phyloP scores from a whole-genome alignment of 495 filamentous ascomycete species.

The Cercophora samala region DNA sequence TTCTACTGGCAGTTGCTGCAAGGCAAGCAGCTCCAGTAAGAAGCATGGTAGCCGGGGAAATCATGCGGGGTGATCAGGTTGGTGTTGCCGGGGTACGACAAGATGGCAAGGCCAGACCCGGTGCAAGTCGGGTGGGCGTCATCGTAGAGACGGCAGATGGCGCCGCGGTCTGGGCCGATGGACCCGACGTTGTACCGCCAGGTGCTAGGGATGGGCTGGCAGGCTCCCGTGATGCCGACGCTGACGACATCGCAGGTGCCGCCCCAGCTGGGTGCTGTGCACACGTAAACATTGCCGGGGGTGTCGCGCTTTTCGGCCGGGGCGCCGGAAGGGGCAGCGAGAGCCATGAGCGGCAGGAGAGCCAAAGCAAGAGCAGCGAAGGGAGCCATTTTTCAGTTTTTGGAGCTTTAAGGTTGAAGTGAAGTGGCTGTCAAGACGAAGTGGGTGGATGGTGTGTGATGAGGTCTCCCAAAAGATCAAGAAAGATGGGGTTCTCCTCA shows the following conservation, averaged over 20 bases:
- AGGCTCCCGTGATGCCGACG: background rate
- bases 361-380: background rate
- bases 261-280: conserved; percentile 9
- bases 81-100: background rate
- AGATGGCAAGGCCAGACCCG: background rate
- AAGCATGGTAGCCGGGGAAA: background rate
- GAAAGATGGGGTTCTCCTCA: too few relatives aligned
- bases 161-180: conserved; percentile 9
- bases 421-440: too few relatives aligned
- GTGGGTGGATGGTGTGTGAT: too few relatives aligned
- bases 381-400: background rate
- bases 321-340: background rate
- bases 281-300: conserved; percentile 10
- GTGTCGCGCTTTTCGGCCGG: background rate
- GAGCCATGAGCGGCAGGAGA: background rate
- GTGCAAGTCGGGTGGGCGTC: background rate
- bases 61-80: background rate
- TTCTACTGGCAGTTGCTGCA: conserved; percentile 2
- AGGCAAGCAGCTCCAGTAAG: conserved; percentile 6
- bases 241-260: conserved; percentile 1
- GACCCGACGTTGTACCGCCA: conserved; percentile 6
- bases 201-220: background rate
- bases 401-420: too few relatives aligned
- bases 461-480: too few relatives aligned
- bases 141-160: conserved; percentile 11